Base-by-base conservation (phyloP, 1,139 yeast genomes). In the Saccharomycopsis hybrid region DNA sequence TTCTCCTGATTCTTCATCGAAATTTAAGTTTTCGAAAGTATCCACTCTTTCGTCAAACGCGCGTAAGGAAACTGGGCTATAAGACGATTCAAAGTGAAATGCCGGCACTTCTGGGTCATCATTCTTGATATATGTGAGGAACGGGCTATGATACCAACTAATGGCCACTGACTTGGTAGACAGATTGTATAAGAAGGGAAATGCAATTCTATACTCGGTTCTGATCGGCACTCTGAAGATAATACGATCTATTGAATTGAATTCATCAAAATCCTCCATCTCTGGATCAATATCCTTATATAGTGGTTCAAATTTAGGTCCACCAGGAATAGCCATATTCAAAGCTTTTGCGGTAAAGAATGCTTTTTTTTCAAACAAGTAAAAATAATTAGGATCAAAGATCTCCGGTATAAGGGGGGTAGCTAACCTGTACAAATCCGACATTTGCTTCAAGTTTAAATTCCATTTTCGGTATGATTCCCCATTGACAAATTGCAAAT, bases 301-400 rank as follows among this genome's bases (percentile, higher is more conserved):
- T n/a, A 90, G 66, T 0, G 96, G 96, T 65, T 90, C 97, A 65
- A 90, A 92, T 61, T 84, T 87, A 3, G 99, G 98, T 0, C 98
- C 99, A 2, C 96, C 96, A 0, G 97, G 97, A 40, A 92, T 72
- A 1, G 95, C 83, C 48, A 82, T 74, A 60, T 89, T 89, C 53
- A 94, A 72, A 4, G 95, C 92, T 60, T 92, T 92, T 1, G 97
- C 95, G 0, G 97, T 89, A 62, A 84, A 78, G 56, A 92, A 85
- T 0, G 96, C 74, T 51, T 82, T 74, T 53, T 77, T 80, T 58
- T 89, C 89, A 63, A 89, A 92, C 40, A 88, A 66, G 60, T 85
- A 84, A 56, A 67, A 74, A 57, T 77, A 77, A 60, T 83, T 82
- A 25, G 76, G 71, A 60, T 81, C 84, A 2, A 69, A 59, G 33